Evolutionary conservation across 2,329 filamentous ascomycete genomes (phyloP), one percentile per base, ranked within the genome.

Genomic region (Alternaria gaisen): DNA sequence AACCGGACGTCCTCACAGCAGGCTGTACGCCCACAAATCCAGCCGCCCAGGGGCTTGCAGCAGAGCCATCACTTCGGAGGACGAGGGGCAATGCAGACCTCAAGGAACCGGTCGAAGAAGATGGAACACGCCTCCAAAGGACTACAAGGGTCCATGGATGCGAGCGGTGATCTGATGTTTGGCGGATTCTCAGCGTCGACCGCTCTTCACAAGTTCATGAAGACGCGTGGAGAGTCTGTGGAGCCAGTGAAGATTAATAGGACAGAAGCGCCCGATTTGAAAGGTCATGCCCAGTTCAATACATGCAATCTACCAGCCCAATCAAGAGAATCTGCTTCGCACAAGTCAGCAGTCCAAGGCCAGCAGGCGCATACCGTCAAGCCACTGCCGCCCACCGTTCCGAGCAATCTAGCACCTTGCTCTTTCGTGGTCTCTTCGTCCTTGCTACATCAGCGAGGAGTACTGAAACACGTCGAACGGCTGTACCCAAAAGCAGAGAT

Each of bases 361-460:
- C 20, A 53, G n/a, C 30, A 24, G n/a, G 5, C 36, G 3, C 18
- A 28, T 14, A 52, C n/a, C 24, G 40, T 14, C 20, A 44, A 43
- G n/a, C 44, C 22, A 40, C 10, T 18, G 71, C 72, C 67, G 5
- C 28, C 28, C 28, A 36, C 47, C 2, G 24, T 74, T 6, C 69
- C 72, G 6, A 20, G 42, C 7, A 56, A 68, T 5, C 63, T 69
- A 2, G 64, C 66, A 6, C 62, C 74, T 26, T 75, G 75, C 14
- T 74, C 78, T 12, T 80, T 88, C 64, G 82, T 91, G 8, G 78
- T 88, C 18, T 87, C 88, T 0, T 75, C 85, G 0, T 77, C 74
- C 85, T 38, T 80, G 79, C 36, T 77, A 54, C 59, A 74, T 68
- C 78, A 83, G 16, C 83, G 85, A 34, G 50, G 61, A 0, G 69